Percentiles rank a stretch among this genome's conserved stretches.
phyloP scores from a whole-genome alignment of 768 basidiomycete species.

The Daedaleopsis sinensis region DNA sequence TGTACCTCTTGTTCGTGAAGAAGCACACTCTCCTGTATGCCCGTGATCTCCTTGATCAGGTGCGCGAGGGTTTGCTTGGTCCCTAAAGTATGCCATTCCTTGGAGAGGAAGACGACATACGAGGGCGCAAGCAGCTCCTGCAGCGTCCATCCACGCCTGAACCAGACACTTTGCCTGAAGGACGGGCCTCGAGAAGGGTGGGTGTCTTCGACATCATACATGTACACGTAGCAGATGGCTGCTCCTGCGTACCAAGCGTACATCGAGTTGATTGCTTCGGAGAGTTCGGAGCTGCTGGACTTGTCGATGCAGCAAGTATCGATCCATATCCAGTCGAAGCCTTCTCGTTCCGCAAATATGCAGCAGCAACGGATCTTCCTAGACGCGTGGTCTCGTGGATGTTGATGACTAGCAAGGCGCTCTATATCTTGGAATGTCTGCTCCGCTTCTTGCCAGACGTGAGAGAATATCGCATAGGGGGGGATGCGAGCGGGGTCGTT shows the following conservation, averaged over 20 bases:
- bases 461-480: not conserved
- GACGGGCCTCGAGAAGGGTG: not conserved
- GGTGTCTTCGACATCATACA: not conserved
- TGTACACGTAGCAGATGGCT: constrained; percentile 4
- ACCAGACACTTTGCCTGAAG: no score
- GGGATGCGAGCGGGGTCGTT: no score
- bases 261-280: constrained; percentile 5
- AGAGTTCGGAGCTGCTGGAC: constrained; percentile 6
- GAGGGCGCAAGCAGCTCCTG: not conserved
- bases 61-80: not conserved
- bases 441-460: not conserved
- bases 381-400: not conserved
- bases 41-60: not conserved
- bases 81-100: not conserved
- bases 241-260: not conserved
- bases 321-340: constrained; percentile 1
- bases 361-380: not conserved
- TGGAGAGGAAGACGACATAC: not conserved
- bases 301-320: constrained; percentile 10
- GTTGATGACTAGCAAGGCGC: not conserved
- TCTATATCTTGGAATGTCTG: not conserved
- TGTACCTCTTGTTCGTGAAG: not conserved
- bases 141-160: not conserved
- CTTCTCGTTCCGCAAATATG: not conserved
- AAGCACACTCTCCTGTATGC: not conserved